Base-by-base conservation (phyloP, 805 yeast species). In the Starmerella roubikii region DNA sequence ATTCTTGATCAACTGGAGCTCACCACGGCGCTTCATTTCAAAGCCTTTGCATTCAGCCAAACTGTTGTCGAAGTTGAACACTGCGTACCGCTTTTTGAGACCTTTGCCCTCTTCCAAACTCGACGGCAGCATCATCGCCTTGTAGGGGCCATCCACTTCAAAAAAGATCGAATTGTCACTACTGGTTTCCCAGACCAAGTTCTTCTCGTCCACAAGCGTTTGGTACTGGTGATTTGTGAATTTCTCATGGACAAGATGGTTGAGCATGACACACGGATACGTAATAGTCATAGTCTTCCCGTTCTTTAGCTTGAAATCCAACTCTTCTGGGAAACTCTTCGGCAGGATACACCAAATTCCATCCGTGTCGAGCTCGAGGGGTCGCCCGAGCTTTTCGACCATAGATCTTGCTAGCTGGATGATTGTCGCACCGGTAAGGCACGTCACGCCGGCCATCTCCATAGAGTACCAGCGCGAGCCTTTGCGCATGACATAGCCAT, bases 371-470 rank as follows among this genome's bases (percentile, higher is more conserved):
- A 91, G 70, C 55, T 91, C 99, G 44, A 91, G 64, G 0, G 98
- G 98, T 50, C 97, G 69, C 1, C 99, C 99, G 4, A 93, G 63
- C 52, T 95, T 66, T 56, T 88, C 97, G 12, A 91, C 95, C 42
- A 91, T 63, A 1, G 79, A 64, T 45, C 97, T 68, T 0, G 99
- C 99, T 91, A 88, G 81, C 60, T 93, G 97, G 65, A 91, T 91
- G 51, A 91, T 91, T 0, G 94, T 84, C 0, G 98, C 95, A 38
- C 99, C 99, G 0, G 98, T 91, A 35, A 86, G 67, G 68, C 98
- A 93, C 0, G 99, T 91, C 16, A 91, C 91, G 46, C 99, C 99
- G 0, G 98, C 99, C 98, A 93, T 91, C 59, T 91, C 98, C 91
- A 91, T 85, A 0, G 98, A 91, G 54, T 86, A 91, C 99, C 99